Percentiles rank a stretch among this genome's conserved stretches.
Conservation (phyloP, 2,329 filamentous ascomycete genomes). For the Apiospora aurea region DNA sequence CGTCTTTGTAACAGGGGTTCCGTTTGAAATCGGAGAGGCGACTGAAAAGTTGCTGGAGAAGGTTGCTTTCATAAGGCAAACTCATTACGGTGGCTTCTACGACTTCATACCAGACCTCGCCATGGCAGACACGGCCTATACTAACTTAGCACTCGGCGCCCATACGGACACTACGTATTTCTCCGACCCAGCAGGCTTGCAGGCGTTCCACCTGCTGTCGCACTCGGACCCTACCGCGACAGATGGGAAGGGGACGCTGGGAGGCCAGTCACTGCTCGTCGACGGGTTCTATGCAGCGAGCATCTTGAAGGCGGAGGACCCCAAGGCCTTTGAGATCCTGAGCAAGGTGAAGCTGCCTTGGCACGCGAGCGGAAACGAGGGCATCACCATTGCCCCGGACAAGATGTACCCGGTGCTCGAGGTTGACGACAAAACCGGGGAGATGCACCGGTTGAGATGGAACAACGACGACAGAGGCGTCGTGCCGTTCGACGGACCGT, state of each 20-base stretch:
- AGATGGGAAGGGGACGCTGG: conserved; percentile 46
- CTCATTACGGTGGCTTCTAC: conserved; percentile 82
- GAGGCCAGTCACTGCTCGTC: conserved; percentile 82
- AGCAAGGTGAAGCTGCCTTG: conserved; percentile 66
- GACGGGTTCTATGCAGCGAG: conserved; percentile 82
- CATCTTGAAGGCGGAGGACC: conserved; percentile 62
- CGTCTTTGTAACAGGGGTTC: conserved; percentile 76
- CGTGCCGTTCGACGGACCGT: conserved; percentile 60
- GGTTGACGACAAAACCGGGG: conserved; percentile 49
- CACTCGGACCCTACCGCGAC: conserved; percentile 53
- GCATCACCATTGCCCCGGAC: conserved; percentile 79
- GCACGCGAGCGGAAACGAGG: conserved; percentile 90
- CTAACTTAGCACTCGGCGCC: conserved; percentile 78
- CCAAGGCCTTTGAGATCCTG: conserved; percentile 64
- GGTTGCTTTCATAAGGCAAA: conserved; percentile 87
- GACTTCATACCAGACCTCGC: conserved; percentile 92
- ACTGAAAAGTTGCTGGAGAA: conserved; percentile 79
- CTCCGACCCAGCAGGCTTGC: conserved; percentile 87
- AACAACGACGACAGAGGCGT: conserved; percentile 89
- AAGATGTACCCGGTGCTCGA: conserved; percentile 76
- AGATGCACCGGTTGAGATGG: conserved; percentile 76
- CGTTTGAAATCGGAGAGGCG: conserved; percentile 67
- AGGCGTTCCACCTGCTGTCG: conserved; percentile 90
- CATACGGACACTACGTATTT: conserved; percentile 98
- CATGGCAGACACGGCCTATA: conserved; percentile 91